Base-by-base conservation (phyloP, 495 filamentous ascomycete genomes). In the Sphaerosporella brunnea region DNA sequence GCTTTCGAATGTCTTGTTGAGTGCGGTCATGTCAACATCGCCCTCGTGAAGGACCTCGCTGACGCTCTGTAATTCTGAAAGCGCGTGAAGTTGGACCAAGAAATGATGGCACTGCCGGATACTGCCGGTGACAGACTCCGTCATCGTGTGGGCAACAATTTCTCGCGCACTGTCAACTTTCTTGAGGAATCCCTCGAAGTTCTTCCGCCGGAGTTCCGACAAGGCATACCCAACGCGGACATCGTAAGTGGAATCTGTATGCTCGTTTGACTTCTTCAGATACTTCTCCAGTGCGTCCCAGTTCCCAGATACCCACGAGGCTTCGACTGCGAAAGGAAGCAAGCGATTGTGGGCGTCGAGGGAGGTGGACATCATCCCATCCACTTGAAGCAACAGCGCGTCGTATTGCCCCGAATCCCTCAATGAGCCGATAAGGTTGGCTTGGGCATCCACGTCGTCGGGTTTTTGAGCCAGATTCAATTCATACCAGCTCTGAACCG, bases 401-500 rank as follows among this genome's bases (percentile, higher is more conserved):
- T 94, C 80, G 23, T 34, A 11, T 59, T 93, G 86, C 9, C 85
- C 86, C 25, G 86, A 87, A 63, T 94, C 84, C 56, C 83, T 88
- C 11, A 99, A 70, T 56, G 92, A 94, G 4, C 78, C 82, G 34
- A 96, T 65, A 19, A 96, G 73, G 60, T 93, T 78, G 50, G 80
- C 69, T 61, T 96, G 86, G 13, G 79, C 69, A 36, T 90, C 78
- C 19, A 71, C 52, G 62, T 94, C 77, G 36, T 77, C 68, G 0
- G 92, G 85, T 36, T 79, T 73, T 51, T 87, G 77, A 4, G 77
- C 79, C 30, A 93, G 72, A 50, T 80, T 75, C 28, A 92, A 70
- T 60, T 96, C 86, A 63, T 96, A 96, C 90, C 90, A 99, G 53
- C 81, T 90, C 65, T 95, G 88, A 36, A 84, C 92, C 41, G 90